Conservation (phyloP, 345 rosid species). For the Syzygium oleosum region DNA sequence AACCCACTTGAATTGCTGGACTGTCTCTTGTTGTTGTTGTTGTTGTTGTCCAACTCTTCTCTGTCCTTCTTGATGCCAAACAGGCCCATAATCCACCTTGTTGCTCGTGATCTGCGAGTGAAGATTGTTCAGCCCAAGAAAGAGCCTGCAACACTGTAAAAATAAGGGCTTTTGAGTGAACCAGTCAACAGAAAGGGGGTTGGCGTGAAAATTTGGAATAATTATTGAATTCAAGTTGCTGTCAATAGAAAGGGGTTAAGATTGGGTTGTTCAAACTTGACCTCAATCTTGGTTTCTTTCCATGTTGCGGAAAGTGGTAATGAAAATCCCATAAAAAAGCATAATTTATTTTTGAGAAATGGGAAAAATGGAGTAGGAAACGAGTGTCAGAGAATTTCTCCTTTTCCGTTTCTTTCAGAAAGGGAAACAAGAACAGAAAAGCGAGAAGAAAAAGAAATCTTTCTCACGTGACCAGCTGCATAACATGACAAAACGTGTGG, state of each 20-base stretch:
- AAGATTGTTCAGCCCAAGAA: not conserved
- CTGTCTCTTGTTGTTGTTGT: slow-evolving; percentile 18
- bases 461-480: slow-evolving; percentile 8
- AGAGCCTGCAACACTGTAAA: not conserved
- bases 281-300: slow-evolving; percentile 1
- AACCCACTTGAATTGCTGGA: slow-evolving; percentile 13
- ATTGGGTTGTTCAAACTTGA: slow-evolving; percentile 15
- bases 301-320: slow-evolving; percentile 16
- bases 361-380: not conserved
- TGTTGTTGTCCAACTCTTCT: slow-evolving; percentile 7
- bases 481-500: not conserved
- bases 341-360: not conserved
- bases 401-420: not conserved
- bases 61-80: slow-evolving; percentile 55
- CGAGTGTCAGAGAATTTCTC: not conserved
- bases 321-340: not conserved
- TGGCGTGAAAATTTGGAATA: not conserved
- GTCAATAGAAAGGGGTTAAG: not conserved
- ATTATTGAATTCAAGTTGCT: not conserved
- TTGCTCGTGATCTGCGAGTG: slow-evolving; percentile 16
- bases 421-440: not conserved
- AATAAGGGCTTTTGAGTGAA: not conserved
- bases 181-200: not conserved
- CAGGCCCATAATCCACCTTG: slow-evolving; percentile 72
- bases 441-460: not conserved